phyloP scores from a whole-genome alignment of 805 yeast species.

The Candida krabiensis region DNA sequence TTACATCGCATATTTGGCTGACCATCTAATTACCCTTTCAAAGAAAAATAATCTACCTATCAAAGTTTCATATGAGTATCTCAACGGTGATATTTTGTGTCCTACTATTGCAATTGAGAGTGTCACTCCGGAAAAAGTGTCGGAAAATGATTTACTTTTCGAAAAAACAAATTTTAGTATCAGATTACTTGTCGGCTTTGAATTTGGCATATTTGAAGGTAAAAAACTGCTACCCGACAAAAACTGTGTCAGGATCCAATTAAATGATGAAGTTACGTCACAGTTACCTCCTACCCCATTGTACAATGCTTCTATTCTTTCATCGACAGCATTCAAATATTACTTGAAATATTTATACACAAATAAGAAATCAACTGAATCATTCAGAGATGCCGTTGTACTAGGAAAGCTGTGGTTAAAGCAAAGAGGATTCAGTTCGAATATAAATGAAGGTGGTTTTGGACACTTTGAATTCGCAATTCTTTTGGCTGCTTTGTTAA shows the following conservation, averaged over 20 bases:
- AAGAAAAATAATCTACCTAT: conserved; percentile 60
- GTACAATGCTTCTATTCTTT: conserved; percentile 78
- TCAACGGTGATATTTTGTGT: conserved; percentile 74
- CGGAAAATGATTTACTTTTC: conserved; percentile 55
- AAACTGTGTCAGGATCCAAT: conserved; percentile 77
- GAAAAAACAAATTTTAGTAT: conserved; percentile 69
- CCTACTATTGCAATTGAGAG: conserved; percentile 72
- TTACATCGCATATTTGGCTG: conserved; percentile 77
- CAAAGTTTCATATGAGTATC: conserved; percentile 58
- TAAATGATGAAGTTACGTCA: conserved; percentile 31
- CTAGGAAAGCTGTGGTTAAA: conserved; percentile 88
- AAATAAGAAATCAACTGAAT: conserved; percentile 70
- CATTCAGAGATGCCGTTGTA: conserved; percentile 83
- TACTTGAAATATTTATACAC: conserved; percentile 76
- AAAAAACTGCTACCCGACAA: conserved; percentile 77
- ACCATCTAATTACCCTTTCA: conserved; percentile 54
- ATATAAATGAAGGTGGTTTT: conserved; percentile 69
- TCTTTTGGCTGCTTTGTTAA: conserved; percentile 74
- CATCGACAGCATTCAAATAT: conserved; percentile 66
- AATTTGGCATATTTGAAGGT: conserved; percentile 66
- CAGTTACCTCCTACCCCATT: conserved; percentile 75
- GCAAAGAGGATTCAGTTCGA: conserved; percentile 78
- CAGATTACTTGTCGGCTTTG: conserved; percentile 72
- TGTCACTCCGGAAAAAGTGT: conserved; percentile 39
- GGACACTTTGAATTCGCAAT: conserved; percentile 90